Base-by-base conservation (phyloP, 495 filamentous ascomycete species). In the Cryomyces minteri region DNA sequence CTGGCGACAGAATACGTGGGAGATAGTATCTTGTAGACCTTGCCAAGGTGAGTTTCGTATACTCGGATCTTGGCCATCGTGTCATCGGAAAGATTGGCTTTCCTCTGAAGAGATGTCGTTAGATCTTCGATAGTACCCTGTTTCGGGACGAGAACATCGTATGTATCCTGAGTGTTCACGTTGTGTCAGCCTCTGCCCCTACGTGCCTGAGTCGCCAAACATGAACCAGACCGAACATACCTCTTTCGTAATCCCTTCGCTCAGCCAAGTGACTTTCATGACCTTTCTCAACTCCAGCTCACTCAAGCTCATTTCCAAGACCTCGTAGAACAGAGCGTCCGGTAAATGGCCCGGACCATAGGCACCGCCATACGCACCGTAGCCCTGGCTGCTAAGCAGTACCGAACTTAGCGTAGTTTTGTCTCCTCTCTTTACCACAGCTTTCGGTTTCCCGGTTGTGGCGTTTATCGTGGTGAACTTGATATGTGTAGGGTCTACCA, bases 281-380 rank as follows among this genome's bases (percentile, higher is more conserved):
- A 59, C 70, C 61, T 88, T 94, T 64, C 90, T 88, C 31, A 80
- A 88, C 52, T 99, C 92, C 33, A 86, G 69, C 57, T 99, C 92
- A 42, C 81, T 85, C 41, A 99, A 64, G 48, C 84, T 93, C 65
- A 93, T 86, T 40, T 99, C 90, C 31, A 99, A 65, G 11, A 94
- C 71, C 59, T 99, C 90, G 50, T 85, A 96, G 59, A 76, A 94
- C 31, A 99, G 63, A 6, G 77, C 72, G 60, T 95, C 86, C 30
- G 69, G 54, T 32, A 77, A 70, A 53, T 84, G 82, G 55, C 76
- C 81, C 4, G 43, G 43, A 25, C 18, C 4, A 49, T 43, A 47
- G 34, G 9, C 12, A 38, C 40, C 49, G 44, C 64, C 61, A 58
- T 79, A 80, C 28, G 65, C 67, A 49, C 66, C 64, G 48, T 80